These are phyloP conservation scores for Syzygium aromaticum DNA, from an alignment of 345 rosid species.

Conservation along the genomic window DNA sequence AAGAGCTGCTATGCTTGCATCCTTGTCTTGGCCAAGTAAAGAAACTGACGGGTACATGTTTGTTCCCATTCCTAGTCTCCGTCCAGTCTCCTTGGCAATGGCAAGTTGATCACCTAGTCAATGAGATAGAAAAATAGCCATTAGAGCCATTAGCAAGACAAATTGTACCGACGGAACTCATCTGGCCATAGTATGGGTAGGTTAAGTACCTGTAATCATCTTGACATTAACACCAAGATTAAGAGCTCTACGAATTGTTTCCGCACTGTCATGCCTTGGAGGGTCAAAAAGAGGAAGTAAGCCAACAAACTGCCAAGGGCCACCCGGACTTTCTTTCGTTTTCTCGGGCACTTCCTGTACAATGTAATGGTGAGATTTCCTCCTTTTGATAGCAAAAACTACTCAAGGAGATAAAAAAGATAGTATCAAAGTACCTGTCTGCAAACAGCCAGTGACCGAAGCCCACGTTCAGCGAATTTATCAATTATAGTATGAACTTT, in stretches of 20 bases:
- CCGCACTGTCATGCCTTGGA: slow-evolving; percentile 98
- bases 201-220: slow-evolving; percentile 77
- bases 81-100: slow-evolving; percentile 41
- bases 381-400: neutral
- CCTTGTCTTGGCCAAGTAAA: slow-evolving; percentile 32
- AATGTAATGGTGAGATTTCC: neutral
- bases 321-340: slow-evolving; percentile 61
- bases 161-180: neutral
- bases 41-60: slow-evolving; percentile 46
- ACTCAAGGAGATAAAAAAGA: neutral
- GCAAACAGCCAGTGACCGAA: slow-evolving; percentile 24
- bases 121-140: neutral
- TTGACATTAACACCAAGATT: slow-evolving; percentile 92
- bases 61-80: slow-evolving; percentile 46
- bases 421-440: slow-evolving; percentile 14
- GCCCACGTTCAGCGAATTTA: slow-evolving; percentile 31
- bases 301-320: slow-evolving; percentile 79
- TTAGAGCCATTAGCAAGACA: neutral
- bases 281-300: slow-evolving; percentile 73
- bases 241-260: slow-evolving; percentile 84
- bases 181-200: neutral
- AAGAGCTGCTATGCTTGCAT: slow-evolving; percentile 19
- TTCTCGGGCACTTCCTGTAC: slow-evolving; percentile 59
- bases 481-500: slow-evolving; percentile 19
- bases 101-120: slow-evolving; percentile 39